Percentiles rank a stretch among this genome's conserved stretches.
phyloP scores from a whole-genome alignment of 1,284 basidiomycete species.

The Leccinum subrobustum region DNA sequence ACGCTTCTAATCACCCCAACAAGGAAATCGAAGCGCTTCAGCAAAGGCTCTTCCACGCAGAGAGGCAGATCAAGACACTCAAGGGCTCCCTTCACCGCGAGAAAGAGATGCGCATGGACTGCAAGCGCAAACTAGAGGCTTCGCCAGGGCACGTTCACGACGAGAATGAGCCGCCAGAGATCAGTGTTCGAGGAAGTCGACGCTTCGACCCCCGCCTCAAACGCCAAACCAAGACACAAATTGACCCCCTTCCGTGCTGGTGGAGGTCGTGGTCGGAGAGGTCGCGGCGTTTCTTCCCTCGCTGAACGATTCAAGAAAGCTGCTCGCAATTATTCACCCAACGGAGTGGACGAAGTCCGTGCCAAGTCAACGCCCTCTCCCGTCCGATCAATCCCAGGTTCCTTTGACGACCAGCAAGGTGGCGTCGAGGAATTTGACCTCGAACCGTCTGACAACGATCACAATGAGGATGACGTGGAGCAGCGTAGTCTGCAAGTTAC shows the following conservation, averaged over 20 bases:
- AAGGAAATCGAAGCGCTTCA: conserved; percentile 80
- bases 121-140: conserved; percentile 50
- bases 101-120: conserved; percentile 74
- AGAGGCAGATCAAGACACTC: conserved; percentile 77
- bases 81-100: conserved; percentile 76
- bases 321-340: conserved; percentile 48
- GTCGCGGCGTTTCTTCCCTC: conserved; percentile 55
- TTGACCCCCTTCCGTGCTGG: conserved; percentile 39
- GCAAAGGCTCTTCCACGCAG: conserved; percentile 77
- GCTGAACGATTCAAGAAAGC: conserved; percentile 63
- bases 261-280: conserved; percentile 38
- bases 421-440: conserved; percentile 37
- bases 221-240: conserved; percentile 29
- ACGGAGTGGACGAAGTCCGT: conserved; percentile 46
- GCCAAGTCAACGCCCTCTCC: conserved; percentile 44
- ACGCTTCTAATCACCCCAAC: conserved; percentile 67
- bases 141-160: conserved; percentile 37
- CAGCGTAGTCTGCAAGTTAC: conserved; percentile 40
- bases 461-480: conserved; percentile 36
- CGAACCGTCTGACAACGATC: conserved; percentile 37
- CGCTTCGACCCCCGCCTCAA: conserved; percentile 34
- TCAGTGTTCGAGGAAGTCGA: conserved; percentile 44
- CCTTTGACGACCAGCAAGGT: conserved; percentile 38
- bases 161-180: conserved; percentile 44
- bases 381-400: conserved; percentile 46